Conservation (phyloP, 2,329 filamentous ascomycete genomes). For the Claviceps quebecensis region DNA sequence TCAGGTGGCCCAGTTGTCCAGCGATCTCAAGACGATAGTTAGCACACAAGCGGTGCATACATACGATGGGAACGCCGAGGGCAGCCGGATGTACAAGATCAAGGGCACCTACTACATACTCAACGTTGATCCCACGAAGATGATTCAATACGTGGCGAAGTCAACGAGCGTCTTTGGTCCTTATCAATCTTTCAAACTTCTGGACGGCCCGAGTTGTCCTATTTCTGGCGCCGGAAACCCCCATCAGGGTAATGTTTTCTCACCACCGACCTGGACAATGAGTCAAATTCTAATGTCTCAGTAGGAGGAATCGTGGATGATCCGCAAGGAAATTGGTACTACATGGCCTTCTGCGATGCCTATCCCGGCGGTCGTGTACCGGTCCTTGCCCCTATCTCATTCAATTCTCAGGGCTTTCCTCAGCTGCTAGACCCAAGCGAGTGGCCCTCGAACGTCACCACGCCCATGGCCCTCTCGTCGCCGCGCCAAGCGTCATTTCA, state of each 20-base stretch:
- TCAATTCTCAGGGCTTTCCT: not conserved
- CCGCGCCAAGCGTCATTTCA: not conserved
- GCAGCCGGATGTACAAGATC: constrained; percentile 1
- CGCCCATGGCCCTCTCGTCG: not conserved
- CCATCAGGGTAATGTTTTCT: not conserved
- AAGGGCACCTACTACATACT: constrained; percentile 1
- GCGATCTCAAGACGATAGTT: not conserved
- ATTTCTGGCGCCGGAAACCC: not conserved
- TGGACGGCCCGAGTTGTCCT: not conserved
- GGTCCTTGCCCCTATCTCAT: not conserved
- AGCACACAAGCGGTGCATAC: not conserved
- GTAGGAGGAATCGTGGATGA: not conserved
- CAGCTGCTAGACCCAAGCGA: not conserved
- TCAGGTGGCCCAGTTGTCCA: not conserved
- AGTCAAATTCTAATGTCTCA: not conserved
- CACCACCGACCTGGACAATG: not conserved
- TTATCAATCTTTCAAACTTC: not conserved
- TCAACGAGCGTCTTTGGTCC: not conserved
- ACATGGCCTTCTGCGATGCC: not conserved
- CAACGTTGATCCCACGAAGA: not conserved
- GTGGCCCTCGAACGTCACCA: not conserved
- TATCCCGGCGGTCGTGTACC: not conserved
- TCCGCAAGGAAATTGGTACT: not conserved
- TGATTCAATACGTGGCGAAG: not conserved
- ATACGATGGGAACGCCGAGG: not conserved